Evolutionary conservation across 2,329 filamentous ascomycete genomes (phyloP), one percentile per base, ranked within the genome.

Genomic region (Xylaria sp.): DNA sequence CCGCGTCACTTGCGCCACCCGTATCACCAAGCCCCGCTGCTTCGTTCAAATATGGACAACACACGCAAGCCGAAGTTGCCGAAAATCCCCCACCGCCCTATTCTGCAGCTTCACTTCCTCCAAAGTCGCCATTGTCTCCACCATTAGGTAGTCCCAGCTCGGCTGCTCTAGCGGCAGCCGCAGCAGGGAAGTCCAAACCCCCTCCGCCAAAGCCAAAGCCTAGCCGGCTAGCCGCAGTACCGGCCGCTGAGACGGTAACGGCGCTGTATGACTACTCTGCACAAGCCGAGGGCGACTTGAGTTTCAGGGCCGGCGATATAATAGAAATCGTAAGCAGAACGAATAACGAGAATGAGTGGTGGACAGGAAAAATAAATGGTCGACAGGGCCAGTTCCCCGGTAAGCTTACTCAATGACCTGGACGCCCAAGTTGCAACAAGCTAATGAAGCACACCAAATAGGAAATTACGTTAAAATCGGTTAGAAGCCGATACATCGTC

Each of bases 311-410:
- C 0, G 94, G 95, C 5, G 96, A 99, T 69, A 82, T 91, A 4
- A 98, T 99, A 75, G 94, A 98, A 79, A 94, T 99, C 73, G 79
- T 96, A 2, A 86, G 85, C 67, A 87, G 92, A 72, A 97, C 93
- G n/a, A 85, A 87, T 69, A 97, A 97, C 75, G 90, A 93, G 58
- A 98, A 99, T 73, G 96, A 99, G 80, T 99, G 96, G 96, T 99
- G 96, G 96, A 90, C 86, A 9, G 96, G 96, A 42, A 92, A 89
- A 77, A 77, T 97, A 61, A 85, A 91, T 66, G 93, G 92, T 55
- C 91, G 90, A 80, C 84, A 92, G 76, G 96, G 96, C 29, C 95
- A 98, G 77, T 99, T 99, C 79, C 96, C 96, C 81, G 96, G 96
- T 97, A 85, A 77, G 88, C 79, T 29, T 3, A 25, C 17, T 15